phyloP scores from a whole-genome alignment of 768 basidiomycete genomes.

The Chalciporus pseudorubinellus region DNA sequence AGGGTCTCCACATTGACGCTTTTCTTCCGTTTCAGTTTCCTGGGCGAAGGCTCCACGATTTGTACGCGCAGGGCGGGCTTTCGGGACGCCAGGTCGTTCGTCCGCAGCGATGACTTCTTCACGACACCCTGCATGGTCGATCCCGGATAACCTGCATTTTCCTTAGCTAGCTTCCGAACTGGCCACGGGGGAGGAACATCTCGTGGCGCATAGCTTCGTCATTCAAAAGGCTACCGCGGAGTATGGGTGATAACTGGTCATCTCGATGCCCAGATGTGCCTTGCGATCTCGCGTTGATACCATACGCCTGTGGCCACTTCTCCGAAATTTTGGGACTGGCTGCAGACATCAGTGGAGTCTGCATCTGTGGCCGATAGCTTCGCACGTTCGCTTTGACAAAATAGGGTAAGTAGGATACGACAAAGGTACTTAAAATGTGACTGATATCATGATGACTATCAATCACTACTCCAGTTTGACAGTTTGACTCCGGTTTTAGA shows the following conservation, averaged over 20 bases:
- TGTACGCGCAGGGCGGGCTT: constrained; percentile 39
- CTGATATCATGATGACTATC: too few species aligned
- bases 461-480: too few species aligned
- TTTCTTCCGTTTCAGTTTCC: constrained; percentile 36
- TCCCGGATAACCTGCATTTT: constrained; percentile 40
- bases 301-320: constrained; percentile 10
- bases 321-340: constrained; percentile 21
- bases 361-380: constrained; percentile 18
- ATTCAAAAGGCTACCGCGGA: constrained; percentile 10
- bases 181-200: not conserved
- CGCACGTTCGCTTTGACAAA: too few species aligned
- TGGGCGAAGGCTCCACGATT: constrained; percentile 49
- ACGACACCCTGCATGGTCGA: constrained; percentile 18
- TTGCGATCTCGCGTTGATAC: not conserved
- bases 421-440: too few species aligned
- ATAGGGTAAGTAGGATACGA: too few species aligned
- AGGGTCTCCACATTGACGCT: constrained; percentile 12
- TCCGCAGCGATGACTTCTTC: constrained; percentile 48
- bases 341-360: constrained; percentile 6
- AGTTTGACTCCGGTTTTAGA: too few species aligned
- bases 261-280: constrained; percentile 31
- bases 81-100: constrained; percentile 17
- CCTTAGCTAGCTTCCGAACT: constrained; percentile 48
- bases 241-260: constrained; percentile 31
- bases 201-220: constrained; percentile 1